Evolutionary conservation across 805 yeast genomes (phyloP).

Genomic region (Kockiozyma suomiensis): DNA sequence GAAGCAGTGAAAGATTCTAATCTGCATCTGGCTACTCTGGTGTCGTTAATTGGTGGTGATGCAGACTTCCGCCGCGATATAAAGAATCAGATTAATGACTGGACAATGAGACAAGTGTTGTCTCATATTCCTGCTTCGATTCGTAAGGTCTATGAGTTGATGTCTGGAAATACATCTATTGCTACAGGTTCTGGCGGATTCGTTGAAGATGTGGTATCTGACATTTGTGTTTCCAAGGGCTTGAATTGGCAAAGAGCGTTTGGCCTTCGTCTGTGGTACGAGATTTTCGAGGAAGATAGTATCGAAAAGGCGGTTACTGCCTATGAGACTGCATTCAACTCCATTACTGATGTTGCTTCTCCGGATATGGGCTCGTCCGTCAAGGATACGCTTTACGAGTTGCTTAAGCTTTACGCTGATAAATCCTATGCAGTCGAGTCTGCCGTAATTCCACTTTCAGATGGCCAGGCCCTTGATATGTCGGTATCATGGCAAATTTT

Average conservation of each 20-base stretch:
- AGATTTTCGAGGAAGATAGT: constrained; percentile 25
- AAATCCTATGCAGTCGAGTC: constrained; percentile 13
- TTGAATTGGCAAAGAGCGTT: constrained; percentile 69
- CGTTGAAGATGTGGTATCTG: constrained; percentile 29
- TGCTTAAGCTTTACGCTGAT: constrained; percentile 30
- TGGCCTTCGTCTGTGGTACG: constrained; percentile 64
- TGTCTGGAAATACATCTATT: constrained; percentile 51
- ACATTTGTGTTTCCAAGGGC: constrained; percentile 42
- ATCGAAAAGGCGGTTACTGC: constrained; percentile 33
- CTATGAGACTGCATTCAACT: constrained; percentile 32
- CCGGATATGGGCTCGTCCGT: constrained; percentile 3
- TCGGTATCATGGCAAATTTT: constrained; percentile 53
- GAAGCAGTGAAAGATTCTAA: constrained; percentile 64
- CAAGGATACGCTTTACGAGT: constrained; percentile 24
- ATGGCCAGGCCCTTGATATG: constrained; percentile 15
- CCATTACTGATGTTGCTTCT: not conserved
- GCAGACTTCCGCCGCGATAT: constrained; percentile 63
- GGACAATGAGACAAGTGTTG: constrained; percentile 55
- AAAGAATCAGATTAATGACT: constrained; percentile 60
- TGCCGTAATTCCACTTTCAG: constrained; percentile 9
- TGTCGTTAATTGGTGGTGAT: constrained; percentile 73
- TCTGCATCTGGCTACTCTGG: constrained; percentile 67
- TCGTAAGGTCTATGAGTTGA: constrained; percentile 62
- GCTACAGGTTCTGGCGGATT: constrained; percentile 27
- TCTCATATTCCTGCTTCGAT: constrained; percentile 56